Conservation (phyloP, 202 grass and related monocot genomes). For the Setaria italica region DNA sequence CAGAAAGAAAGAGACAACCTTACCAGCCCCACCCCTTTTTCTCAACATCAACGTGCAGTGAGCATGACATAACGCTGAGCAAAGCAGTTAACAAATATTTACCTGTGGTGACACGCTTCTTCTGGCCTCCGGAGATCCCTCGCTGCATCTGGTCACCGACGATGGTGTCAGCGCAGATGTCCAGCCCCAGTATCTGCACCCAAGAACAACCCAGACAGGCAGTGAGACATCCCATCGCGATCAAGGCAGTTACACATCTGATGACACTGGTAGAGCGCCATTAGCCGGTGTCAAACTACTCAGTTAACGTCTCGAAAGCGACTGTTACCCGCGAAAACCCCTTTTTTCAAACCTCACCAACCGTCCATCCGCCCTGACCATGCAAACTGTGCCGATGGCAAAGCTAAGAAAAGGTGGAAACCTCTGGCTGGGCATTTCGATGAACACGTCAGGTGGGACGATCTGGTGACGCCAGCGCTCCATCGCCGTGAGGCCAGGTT, state of each 20-base stretch:
- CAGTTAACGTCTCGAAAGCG: constrained; percentile 14
- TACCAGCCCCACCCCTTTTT: neutral
- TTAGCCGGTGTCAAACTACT: constrained; percentile 3
- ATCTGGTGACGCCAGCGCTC: neutral
- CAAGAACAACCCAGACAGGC: neutral
- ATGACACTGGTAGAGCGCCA: neutral
- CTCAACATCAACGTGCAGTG: neutral
- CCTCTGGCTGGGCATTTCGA: constrained; percentile 42
- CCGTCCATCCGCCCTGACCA: constrained; percentile 1
- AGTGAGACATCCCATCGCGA: constrained; percentile 11
- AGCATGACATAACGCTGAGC: constrained; percentile 44
- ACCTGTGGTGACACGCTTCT: constrained; percentile 99
- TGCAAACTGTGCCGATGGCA: constrained; percentile 17
- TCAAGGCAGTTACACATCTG: neutral
- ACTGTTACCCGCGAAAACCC: constrained; percentile 1
- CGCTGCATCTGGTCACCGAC: constrained; percentile 97
- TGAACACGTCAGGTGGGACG: constrained; percentile 43
- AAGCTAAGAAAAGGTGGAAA: constrained; percentile 3
- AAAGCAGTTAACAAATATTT: constrained; percentile 19
- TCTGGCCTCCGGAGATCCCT: constrained; percentile 95
- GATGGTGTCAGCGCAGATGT: constrained; percentile 95
- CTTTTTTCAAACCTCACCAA: constrained; percentile 32
- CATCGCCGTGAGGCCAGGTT: constrained; percentile 9
- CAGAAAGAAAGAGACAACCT: neutral
- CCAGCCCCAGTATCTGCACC: constrained; percentile 88